Percentiles rank a stretch among this genome's conserved stretches.
These are phyloP conservation scores for Zhuliangozyma parablackwelliae DNA, from an alignment of 1,139 yeast species.

Conservation along the genomic window DNA sequence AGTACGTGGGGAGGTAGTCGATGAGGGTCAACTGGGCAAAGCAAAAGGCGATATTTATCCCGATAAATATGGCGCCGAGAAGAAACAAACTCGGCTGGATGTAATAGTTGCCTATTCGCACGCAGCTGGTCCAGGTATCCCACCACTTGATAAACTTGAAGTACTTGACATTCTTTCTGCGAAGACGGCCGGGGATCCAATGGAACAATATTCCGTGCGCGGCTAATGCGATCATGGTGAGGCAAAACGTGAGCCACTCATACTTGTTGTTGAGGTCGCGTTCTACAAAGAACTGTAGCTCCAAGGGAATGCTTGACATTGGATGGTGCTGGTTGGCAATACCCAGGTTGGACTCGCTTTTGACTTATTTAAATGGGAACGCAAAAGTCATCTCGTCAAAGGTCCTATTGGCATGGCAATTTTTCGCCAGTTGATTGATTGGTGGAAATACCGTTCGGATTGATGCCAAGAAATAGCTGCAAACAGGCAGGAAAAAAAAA, in stretches of 20 bases:
- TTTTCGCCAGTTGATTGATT: constrained; percentile 2
- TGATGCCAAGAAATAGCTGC: neutral
- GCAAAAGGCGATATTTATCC: constrained; percentile 23
- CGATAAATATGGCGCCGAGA: constrained; percentile 22
- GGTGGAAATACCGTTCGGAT: constrained; percentile 10
- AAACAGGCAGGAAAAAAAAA: neutral
- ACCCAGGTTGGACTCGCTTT: too few relatives aligned
- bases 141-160: constrained; percentile 25
- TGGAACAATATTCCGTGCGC: constrained; percentile 39
- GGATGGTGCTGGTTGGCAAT: constrained; percentile 1
- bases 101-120: constrained; percentile 16
- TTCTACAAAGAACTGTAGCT: constrained; percentile 32
- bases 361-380: too few relatives aligned
- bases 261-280: constrained; percentile 27
- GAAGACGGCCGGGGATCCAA: constrained; percentile 33
- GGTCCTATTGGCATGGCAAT: neutral
- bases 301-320: constrained; percentile 13
- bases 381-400: neutral
- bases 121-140: constrained; percentile 25
- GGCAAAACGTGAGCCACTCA: constrained; percentile 31
- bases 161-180: constrained; percentile 10
- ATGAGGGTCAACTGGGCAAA: constrained; percentile 30
- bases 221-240: constrained; percentile 22
- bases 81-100: constrained; percentile 41
- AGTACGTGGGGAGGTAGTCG: constrained; percentile 34